Evolutionary conservation across 352 stramenopile genomes (phyloP), one percentile per base, ranked within the genome.

Genomic region (Globisporangium echinulatum): DNA sequence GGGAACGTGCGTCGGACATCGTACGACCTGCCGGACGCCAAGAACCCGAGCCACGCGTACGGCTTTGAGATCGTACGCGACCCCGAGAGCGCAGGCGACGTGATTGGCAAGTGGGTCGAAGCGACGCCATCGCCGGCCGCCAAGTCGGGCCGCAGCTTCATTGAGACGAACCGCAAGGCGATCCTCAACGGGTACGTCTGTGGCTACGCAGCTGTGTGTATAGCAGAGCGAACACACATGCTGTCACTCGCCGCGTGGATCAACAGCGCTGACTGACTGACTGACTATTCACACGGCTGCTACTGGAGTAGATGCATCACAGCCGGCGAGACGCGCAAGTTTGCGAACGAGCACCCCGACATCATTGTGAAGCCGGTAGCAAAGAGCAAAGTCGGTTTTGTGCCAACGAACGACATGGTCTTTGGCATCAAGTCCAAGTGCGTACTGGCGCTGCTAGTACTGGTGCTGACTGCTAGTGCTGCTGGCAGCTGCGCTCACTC

Each of bases 361-460:
- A 90, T 92, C 60, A 64, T 88, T 14, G 75, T 90, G 46, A 91
- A 83, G 52, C 75, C 77, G 10, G 67, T 63, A 0, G 62, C 52
- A 1, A 93, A 86, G 67, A 77, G 66, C 47, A 85, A 87, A 70
- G 69, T 64, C 5, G 73, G 67, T 1, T 88, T 75, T 53, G 71
- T 74, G 19, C 80, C 77, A 3, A 79, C 68, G 25, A 80, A 80
- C 38, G 79, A 90, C 40, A 74, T 65, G 25, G 74, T 71, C 44
- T 88, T 79, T 57, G 84, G 84, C 51, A 87, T 93, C 63, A 91
- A 90, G 65, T 90, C 84, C 43, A 82, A 86, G 84, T 91, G 54
- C 39, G 59, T 48, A 36, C 13, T 14, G 19, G 19, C 19, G 19
- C 19, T 25, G 19, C 19, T 25, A 25, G 19, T 25, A 25, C 19